Conservation (phyloP, 345 rosid genomes). For the Acer yangbiense region DNA sequence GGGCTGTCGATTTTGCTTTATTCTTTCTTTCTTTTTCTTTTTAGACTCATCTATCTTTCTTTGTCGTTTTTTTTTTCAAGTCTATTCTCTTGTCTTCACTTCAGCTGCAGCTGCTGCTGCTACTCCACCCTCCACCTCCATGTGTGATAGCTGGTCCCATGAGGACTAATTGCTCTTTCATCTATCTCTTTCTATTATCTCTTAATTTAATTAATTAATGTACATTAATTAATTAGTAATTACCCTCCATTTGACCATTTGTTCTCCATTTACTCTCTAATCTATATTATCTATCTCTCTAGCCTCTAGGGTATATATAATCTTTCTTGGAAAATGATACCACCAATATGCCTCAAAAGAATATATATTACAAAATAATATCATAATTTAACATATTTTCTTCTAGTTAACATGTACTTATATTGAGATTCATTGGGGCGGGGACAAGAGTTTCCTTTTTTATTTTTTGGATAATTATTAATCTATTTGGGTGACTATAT, state of each 20-base stretch:
- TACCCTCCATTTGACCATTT: slow-evolving; percentile 18
- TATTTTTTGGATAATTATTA: not conserved
- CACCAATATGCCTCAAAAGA: slow-evolving; percentile 17
- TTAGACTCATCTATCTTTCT: slow-evolving; percentile 13
- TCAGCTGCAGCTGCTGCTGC: not conserved
- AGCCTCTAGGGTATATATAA: not conserved
- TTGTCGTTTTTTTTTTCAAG: slow-evolving; percentile 22
- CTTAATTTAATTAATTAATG: no score
- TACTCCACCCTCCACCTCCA: not conserved
- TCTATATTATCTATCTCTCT: slow-evolving; percentile 32
- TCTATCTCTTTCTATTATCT: not conserved
- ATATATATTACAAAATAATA: not conserved
- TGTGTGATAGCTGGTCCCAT: no score
- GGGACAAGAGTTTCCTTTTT: not conserved
- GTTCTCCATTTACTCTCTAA: not conserved
- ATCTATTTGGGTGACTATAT: not conserved
- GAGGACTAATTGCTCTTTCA: no score
- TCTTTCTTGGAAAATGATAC: slow-evolving; percentile 63
- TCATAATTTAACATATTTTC: not conserved
- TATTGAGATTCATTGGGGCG: not conserved
- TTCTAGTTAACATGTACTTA: not conserved
- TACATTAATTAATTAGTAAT: not conserved
- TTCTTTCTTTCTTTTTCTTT: slow-evolving; percentile 29
- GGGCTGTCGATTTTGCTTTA: slow-evolving; percentile 37
- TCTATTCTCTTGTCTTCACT: slow-evolving; percentile 15